Conservation (phyloP, 73 alveolate genomes). For the Blepharisma stoltei region DNA sequence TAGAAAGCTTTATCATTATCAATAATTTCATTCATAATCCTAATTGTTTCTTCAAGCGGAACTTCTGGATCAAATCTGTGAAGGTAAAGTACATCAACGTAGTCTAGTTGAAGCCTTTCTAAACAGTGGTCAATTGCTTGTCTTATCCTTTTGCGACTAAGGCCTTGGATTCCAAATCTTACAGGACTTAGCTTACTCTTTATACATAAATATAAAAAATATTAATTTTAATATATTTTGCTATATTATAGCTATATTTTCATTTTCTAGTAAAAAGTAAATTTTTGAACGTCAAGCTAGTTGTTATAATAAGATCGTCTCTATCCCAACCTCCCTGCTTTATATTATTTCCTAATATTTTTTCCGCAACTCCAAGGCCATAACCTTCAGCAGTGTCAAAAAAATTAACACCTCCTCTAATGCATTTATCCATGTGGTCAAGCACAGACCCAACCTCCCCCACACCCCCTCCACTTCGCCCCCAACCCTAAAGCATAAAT, state of each 20-base stretch:
- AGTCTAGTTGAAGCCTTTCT: constrained; percentile 71
- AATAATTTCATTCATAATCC: constrained; percentile 83
- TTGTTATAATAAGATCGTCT: constrained; percentile 74
- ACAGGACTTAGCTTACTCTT: constrained; percentile 63
- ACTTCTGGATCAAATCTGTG: constrained; percentile 90
- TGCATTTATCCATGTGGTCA: constrained; percentile 60
- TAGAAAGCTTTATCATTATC: constrained; percentile 90
- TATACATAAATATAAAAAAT: too few species aligned
- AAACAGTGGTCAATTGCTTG: constrained; percentile 81
- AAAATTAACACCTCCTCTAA: constrained; percentile 86
- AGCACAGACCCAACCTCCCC: too few species aligned
- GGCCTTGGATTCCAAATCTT: constrained; percentile 60
- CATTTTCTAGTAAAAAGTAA: too few species aligned
- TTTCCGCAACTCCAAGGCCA: constrained; percentile 89
- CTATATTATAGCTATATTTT: too few species aligned
- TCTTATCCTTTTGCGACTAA: constrained; percentile 83
- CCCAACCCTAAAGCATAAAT: too few species aligned
- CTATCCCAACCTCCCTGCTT: constrained; percentile 51
- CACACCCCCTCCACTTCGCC: too few species aligned
- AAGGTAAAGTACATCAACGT: constrained; percentile 87
- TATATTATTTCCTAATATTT: constrained; percentile 49
- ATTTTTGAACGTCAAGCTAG: too few species aligned
- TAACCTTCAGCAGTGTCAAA: constrained; percentile 95
- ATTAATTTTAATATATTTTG: too few species aligned
- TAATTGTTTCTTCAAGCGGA: constrained; percentile 88